Evolutionary conservation across 2,329 filamentous ascomycete species (phyloP).

Genomic region (Pleoardoris graminearum): DNA sequence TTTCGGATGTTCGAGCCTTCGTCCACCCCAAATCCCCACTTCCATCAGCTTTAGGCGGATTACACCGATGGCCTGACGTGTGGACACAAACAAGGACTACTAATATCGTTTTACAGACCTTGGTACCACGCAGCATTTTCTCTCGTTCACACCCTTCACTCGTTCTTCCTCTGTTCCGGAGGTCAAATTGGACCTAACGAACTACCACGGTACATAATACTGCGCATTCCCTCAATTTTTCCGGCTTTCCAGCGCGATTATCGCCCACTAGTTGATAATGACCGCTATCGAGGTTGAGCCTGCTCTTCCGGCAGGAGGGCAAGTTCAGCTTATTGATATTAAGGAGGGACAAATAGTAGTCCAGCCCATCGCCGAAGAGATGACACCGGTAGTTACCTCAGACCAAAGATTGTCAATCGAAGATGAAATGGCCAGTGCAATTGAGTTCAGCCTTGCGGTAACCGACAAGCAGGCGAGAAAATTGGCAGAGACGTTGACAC

Average conservation of each 20-base stretch:
- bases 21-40: constrained; percentile 25
- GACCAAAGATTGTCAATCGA: constrained; percentile 30
- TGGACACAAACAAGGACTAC: not conserved
- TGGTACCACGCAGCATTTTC: not conserved
- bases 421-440: constrained; percentile 39
- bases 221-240: constrained; percentile 30
- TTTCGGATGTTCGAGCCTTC: constrained; percentile 42
- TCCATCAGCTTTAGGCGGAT: constrained; percentile 23
- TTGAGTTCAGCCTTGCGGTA: constrained; percentile 35
- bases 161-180: constrained; percentile 3
- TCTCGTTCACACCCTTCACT: constrained; percentile 13
- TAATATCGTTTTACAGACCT: not conserved
- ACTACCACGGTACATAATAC: constrained; percentile 21
- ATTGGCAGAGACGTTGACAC: constrained; percentile 40
- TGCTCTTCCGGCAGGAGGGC: constrained; percentile 31
- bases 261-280: constrained; percentile 33
- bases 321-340: constrained; percentile 32
- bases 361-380: constrained; percentile 32
- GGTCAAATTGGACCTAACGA: not conserved
- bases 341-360: constrained; percentile 39
- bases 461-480: constrained; percentile 42
- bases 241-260: constrained; percentile 22
- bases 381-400: constrained; percentile 36
- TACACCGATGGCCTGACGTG: constrained; percentile 7
- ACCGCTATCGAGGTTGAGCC: constrained; percentile 34